These are phyloP conservation scores for Sisymbrium altissimum DNA, from an alignment of 345 rosid species.

Conservation along the genomic window DNA sequence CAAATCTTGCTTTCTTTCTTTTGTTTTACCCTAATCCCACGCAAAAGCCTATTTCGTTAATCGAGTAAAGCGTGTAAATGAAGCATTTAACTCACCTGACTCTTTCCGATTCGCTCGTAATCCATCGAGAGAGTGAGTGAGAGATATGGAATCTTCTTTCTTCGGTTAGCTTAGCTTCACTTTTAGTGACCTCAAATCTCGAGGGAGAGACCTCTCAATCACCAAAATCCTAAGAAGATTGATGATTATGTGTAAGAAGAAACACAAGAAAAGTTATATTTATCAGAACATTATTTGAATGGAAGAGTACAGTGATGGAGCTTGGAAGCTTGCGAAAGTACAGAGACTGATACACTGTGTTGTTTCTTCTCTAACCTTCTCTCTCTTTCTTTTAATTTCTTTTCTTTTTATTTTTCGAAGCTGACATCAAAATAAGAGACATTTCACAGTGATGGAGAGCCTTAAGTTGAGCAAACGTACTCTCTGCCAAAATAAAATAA, in stretches of 20 bases:
- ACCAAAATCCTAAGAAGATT: conserved; percentile 7
- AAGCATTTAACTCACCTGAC: conserved; percentile 45
- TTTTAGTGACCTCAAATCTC: conserved; percentile 24
- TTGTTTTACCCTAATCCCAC: conserved; percentile 1
- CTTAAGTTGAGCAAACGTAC: conserved; percentile 8
- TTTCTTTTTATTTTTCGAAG: background rate
- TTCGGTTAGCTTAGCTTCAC: background rate
- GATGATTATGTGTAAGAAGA: conserved; percentile 10
- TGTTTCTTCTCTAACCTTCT: conserved; percentile 17
- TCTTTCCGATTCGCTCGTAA: conserved; percentile 79
- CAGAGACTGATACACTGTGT: conserved; percentile 28
- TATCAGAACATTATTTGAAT: conserved; percentile 29
- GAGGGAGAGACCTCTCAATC: background rate
- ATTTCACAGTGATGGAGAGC: conserved; percentile 24
- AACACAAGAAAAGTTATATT: background rate
- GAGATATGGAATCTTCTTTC: background rate
- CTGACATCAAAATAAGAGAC: conserved; percentile 31
- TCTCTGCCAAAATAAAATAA: background rate
- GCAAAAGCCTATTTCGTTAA: conserved; percentile 22
- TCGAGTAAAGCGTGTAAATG: conserved; percentile 25
- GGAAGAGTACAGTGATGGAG: conserved; percentile 25
- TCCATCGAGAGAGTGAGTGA: conserved; percentile 45
- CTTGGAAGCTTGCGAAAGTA: conserved; percentile 36
- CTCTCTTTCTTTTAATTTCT: background rate
- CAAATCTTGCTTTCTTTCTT: conserved; percentile 17